Conservation (phyloP, 169 alveolate genomes). For the Condylostoma magnum region DNA sequence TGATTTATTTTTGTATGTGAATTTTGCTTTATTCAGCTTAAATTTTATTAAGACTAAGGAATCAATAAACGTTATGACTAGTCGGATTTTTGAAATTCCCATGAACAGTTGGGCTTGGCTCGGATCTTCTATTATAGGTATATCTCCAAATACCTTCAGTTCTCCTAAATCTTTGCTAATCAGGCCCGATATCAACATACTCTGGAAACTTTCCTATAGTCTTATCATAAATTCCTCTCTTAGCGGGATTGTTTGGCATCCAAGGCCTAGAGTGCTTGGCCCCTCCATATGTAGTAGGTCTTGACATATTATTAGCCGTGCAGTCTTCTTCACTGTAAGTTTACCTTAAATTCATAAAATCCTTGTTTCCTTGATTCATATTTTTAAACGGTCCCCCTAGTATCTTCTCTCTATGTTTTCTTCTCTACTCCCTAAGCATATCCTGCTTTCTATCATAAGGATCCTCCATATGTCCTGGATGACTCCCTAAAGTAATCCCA, state of each 20-base stretch:
- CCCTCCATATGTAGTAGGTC: neutral
- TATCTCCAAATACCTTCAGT: too few relatives aligned
- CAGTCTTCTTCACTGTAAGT: neutral
- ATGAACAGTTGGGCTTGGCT: too few relatives aligned
- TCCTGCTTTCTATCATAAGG: conserved; percentile 22
- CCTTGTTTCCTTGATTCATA: neutral
- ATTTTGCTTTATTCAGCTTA: too few relatives aligned
- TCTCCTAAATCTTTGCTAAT: too few relatives aligned
- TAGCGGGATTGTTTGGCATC: conserved; percentile 6
- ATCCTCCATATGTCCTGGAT: conserved; percentile 2
- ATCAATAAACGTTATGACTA: too few relatives aligned
- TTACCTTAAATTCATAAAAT: neutral
- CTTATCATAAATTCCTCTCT: too few relatives aligned
- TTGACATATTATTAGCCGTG: neutral
- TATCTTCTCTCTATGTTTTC: neutral
- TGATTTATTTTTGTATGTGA: too few relatives aligned
- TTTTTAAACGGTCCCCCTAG: neutral
- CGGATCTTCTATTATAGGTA: too few relatives aligned
- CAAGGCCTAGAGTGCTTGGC: neutral
- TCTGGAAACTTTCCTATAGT: conserved; percentile 23
- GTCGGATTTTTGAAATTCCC: too few relatives aligned
- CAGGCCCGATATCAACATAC: neutral
- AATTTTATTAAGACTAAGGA: too few relatives aligned
- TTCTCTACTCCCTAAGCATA: neutral
- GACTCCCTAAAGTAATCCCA: conserved; percentile 16